phyloP scores from a whole-genome alignment of 305 asterid genomes.

The Solanum hybrid region DNA sequence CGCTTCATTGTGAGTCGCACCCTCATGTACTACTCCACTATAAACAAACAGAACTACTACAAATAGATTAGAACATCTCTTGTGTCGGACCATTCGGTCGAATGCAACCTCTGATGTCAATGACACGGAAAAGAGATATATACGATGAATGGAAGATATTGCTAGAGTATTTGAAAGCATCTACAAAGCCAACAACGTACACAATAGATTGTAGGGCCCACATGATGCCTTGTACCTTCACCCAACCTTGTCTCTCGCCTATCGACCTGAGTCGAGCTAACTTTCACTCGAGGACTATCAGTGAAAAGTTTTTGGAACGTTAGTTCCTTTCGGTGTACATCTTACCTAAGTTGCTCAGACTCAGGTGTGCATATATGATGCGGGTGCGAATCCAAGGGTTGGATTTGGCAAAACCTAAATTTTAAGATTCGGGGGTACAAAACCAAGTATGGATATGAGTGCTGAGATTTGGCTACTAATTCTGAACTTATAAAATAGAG shows the following conservation, averaged over 20 bases:
- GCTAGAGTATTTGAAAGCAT: not conserved
- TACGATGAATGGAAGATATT: not conserved
- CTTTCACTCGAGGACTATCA: not conserved
- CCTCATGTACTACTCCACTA: not conserved
- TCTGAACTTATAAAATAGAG: not conserved
- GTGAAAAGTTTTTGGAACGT: not conserved
- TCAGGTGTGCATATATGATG: not conserved
- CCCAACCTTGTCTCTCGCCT: not conserved
- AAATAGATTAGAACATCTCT: not conserved
- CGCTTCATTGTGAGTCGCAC: not conserved
- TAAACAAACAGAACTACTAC: not conserved
- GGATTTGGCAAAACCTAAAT: not conserved
- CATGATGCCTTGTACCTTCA: not conserved
- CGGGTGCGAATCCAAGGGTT: not conserved
- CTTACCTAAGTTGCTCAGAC: not conserved
- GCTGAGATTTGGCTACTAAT: not conserved
- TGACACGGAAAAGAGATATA: not conserved
- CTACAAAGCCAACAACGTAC: not conserved
- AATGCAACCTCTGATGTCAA: not conserved
- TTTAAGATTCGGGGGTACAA: not conserved
- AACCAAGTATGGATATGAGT: not conserved
- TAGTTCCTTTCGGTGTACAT: not conserved
- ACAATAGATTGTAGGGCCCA: not conserved
- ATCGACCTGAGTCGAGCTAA: not conserved
- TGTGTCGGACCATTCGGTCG: not conserved